Evolutionary conservation across 2,329 filamentous ascomycete species (phyloP).

Genomic region (Neonectria sp.): DNA sequence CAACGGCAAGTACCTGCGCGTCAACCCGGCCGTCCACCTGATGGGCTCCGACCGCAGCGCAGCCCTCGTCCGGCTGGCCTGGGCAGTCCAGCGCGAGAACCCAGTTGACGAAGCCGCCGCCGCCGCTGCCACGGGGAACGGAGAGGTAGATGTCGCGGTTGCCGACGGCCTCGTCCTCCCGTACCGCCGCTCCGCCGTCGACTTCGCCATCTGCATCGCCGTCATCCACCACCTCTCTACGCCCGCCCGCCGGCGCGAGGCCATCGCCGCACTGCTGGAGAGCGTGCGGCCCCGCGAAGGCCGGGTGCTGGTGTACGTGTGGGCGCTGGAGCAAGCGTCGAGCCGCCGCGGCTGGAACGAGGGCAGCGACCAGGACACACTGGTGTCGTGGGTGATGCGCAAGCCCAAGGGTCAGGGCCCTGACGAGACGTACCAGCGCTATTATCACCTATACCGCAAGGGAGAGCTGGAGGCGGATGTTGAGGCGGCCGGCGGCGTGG

Average conservation of each 20-base stretch:
- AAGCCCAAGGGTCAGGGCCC: conserved; percentile 49
- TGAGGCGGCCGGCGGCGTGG: conserved; percentile 78
- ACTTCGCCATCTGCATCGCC: conserved; percentile 95
- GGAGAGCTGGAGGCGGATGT: conserved; percentile 91
- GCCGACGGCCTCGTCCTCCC: conserved; percentile 90
- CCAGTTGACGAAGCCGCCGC: conserved; percentile 30
- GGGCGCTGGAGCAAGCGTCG: conserved; percentile 92
- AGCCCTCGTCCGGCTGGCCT: conserved; percentile 67
- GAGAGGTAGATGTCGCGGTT: conserved; percentile 77
- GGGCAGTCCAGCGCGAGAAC: conserved; percentile 42
- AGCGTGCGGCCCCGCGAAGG: conserved; percentile 75
- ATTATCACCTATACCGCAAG: conserved; percentile 92
- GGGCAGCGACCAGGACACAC: conserved; percentile 87
- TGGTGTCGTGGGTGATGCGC: conserved; percentile 93
- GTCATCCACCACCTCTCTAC: conserved; percentile 96
- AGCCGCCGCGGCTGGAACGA: conserved; percentile 93
- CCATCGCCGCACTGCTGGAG: conserved; percentile 79
- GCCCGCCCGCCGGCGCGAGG: conserved; percentile 77
- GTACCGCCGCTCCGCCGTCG: conserved; percentile 72
- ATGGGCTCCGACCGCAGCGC: conserved; percentile 87
- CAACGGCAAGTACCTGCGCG: conserved; percentile 93
- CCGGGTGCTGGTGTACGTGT: conserved; percentile 87
- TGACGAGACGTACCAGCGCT: conserved; percentile 82
- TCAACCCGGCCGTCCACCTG: conserved; percentile 84
- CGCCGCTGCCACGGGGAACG: not conserved